These are phyloP conservation scores for Pseudoneurospora amorphoporcata DNA, from an alignment of 495 filamentous ascomycete species.

Conservation along the genomic window DNA sequence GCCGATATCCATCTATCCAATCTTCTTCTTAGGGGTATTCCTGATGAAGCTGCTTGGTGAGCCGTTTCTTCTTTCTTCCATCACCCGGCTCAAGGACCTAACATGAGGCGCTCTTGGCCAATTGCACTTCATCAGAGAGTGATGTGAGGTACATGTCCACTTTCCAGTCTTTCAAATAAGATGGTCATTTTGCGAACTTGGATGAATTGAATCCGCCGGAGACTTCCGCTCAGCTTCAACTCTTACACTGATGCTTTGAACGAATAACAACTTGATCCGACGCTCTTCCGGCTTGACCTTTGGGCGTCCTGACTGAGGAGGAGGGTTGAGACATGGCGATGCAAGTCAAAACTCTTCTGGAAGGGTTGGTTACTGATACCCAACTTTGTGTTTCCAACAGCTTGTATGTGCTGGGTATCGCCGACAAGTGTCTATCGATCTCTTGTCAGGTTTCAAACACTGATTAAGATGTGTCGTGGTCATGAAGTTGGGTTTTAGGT, in stretches of 20 bases:
- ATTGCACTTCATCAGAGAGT: too few relatives aligned
- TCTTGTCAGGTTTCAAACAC: neutral
- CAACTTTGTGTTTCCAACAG: neutral
- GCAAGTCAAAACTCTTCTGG: neutral
- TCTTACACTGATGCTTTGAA: neutral
- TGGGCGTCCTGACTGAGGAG: neutral
- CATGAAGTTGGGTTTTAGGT: neutral
- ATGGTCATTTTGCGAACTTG: neutral
- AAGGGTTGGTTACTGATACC: neutral
- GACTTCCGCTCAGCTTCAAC: neutral
- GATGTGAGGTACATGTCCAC: too few relatives aligned
- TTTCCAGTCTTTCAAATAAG: too few relatives aligned
- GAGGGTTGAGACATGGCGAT: neutral
- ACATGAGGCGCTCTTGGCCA: too few relatives aligned
- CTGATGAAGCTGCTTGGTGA: too few relatives aligned
- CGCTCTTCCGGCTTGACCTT: neutral
- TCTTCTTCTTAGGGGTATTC: too few relatives aligned
- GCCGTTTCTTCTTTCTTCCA: too few relatives aligned
- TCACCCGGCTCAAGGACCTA: too few relatives aligned
- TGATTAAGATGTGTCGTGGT: neutral
- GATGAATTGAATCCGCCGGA: neutral
- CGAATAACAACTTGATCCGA: neutral
- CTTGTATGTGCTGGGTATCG: neutral
- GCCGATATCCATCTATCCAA: too few relatives aligned
- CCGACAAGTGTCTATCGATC: neutral